Percentiles rank a stretch among this genome's conserved stretches.
phyloP scores from a whole-genome alignment of 768 basidiomycete genomes.

The Daedaleopsis sinensis region DNA sequence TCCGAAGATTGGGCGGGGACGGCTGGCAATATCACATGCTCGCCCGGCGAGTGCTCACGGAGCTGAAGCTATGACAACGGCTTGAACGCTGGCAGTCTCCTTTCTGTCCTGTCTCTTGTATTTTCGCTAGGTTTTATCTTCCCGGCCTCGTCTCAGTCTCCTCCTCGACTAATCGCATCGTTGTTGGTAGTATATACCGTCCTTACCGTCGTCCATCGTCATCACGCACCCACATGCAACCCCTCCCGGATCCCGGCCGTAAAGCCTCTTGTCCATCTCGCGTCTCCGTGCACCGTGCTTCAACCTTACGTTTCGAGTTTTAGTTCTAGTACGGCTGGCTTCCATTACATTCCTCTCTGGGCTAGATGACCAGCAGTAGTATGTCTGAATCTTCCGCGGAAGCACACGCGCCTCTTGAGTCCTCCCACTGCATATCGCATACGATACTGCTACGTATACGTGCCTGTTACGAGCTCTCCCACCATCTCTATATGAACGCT shows the following conservation, averaged over 20 bases:
- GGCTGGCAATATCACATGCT: constrained; percentile 99
- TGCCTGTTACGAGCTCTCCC: constrained; percentile 8
- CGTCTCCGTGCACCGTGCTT: background rate
- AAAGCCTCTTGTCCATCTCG: too few relatives aligned
- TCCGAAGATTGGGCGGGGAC: constrained; percentile 86
- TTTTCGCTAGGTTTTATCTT: background rate
- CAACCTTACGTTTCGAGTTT: background rate
- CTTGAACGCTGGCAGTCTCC: constrained; percentile 10
- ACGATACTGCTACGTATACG: constrained; percentile 20
- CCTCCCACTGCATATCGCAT: constrained; percentile 9
- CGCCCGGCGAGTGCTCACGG: constrained; percentile 83
- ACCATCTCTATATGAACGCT: constrained; percentile 22
- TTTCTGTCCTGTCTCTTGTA: constrained; percentile 11
- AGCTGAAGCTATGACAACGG: constrained; percentile 70
- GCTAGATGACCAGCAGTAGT: constrained; percentile 14
- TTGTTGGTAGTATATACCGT: constrained; percentile 7
- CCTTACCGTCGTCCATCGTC: background rate
- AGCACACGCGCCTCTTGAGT: too few relatives aligned
- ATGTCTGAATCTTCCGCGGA: too few relatives aligned
- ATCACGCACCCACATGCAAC: constrained; percentile 1
- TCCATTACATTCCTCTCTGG: background rate
- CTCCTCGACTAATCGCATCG: constrained; percentile 18
- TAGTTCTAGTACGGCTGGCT: constrained; percentile 19
- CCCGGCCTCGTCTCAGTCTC: background rate
- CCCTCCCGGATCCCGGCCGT: constrained; percentile 8